These are phyloP conservation scores for Castanea sativa DNA, from an alignment of 306 rosid genomes.

Conservation along the genomic window DNA sequence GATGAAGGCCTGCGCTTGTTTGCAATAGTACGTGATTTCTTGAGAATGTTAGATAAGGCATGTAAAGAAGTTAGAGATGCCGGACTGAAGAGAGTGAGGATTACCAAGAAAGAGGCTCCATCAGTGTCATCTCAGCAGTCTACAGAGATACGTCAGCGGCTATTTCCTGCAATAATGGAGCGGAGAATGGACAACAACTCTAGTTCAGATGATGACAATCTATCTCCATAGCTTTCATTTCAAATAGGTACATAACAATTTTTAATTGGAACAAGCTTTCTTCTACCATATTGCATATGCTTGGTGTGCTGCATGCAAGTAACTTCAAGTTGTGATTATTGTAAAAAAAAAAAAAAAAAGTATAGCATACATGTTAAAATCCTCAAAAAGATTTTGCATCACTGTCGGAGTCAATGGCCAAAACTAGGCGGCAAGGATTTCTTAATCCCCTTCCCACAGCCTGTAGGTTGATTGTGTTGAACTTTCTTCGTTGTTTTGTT, in stretches of 20 bases:
- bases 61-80: slow-evolving; percentile 61
- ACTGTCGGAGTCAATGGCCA: neutral
- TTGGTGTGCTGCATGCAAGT: slow-evolving; percentile 5
- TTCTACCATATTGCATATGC: neutral
- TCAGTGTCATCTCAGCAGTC: slow-evolving; percentile 11
- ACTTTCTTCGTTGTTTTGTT: neutral
- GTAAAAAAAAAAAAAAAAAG: too few relatives aligned
- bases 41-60: slow-evolving; percentile 66
- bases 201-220: slow-evolving; percentile 62
- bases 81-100: slow-evolving; percentile 25
- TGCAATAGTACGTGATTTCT: slow-evolving; percentile 69
- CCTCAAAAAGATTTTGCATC: neutral
- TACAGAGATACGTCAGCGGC: slow-evolving; percentile 37
- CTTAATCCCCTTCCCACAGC: neutral
- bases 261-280: neutral
- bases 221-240: slow-evolving; percentile 29
- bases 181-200: slow-evolving; percentile 45
- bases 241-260: slow-evolving; percentile 14
- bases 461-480: neutral
- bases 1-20: slow-evolving; percentile 90
- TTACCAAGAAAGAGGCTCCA: slow-evolving; percentile 44
- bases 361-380: too few relatives aligned
- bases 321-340: neutral
- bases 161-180: slow-evolving; percentile 79
- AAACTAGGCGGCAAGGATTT: neutral